These are phyloP conservation scores for Gossypium thurberi DNA, from an alignment of 345 rosid species.

Conservation along the genomic window DNA sequence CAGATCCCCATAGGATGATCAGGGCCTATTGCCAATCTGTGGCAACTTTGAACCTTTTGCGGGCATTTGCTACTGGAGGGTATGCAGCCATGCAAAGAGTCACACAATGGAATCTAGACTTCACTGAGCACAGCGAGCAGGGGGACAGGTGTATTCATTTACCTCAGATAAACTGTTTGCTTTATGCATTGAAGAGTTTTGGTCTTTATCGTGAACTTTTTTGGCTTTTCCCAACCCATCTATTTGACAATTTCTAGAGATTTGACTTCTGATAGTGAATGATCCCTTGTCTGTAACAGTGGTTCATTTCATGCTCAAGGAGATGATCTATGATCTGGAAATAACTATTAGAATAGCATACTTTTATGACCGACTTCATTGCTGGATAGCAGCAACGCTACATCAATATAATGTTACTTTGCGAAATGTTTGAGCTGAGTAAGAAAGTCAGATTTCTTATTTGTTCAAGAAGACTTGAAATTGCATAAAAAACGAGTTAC, in stretches of 20 bases:
- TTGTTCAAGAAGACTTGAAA: neutral
- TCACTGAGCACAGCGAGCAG: conserved; percentile 34
- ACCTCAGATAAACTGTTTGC: neutral
- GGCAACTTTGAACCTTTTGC: conserved; percentile 37
- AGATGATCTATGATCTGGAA: neutral
- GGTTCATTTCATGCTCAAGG: neutral
- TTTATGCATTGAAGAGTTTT: neutral
- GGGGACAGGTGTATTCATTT: conserved; percentile 23
- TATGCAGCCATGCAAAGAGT: conserved; percentile 44
- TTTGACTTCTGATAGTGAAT: neutral
- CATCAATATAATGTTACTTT: neutral
- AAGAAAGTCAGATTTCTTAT: neutral
- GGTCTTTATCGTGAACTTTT: neutral
- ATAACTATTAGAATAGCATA: neutral
- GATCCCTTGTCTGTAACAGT: neutral
- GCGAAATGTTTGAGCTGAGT: too few relatives aligned
- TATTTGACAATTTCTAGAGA: neutral
- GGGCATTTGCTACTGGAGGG: conserved; percentile 44
- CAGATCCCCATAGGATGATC: conserved; percentile 39
- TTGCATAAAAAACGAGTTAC: neutral
- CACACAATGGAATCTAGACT: conserved; percentile 37
- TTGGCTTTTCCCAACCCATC: neutral
- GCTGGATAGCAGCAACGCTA: neutral
- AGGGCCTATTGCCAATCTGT: conserved; percentile 35
- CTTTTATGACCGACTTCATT: neutral